Evolutionary conservation across 2,329 filamentous ascomycete species (phyloP).

Genomic region (Aspergillus chevalieri): DNA sequence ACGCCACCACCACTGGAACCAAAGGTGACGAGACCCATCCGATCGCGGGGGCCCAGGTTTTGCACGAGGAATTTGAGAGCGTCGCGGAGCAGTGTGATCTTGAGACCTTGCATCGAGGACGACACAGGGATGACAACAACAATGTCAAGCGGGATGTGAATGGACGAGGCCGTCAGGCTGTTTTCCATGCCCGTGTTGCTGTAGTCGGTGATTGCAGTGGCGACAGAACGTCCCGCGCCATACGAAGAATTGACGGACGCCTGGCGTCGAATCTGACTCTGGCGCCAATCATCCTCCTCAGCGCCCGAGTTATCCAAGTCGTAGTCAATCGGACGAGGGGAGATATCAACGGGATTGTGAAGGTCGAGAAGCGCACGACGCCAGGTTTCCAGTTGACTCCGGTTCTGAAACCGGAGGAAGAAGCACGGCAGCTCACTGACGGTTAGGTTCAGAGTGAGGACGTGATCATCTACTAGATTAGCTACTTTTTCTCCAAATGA

Average conservation of each 20-base stretch:
- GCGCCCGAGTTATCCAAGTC: conserved; percentile 74
- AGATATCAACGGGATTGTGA: conserved; percentile 57
- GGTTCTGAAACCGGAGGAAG: conserved; percentile 80
- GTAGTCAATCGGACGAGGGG: conserved; percentile 64
- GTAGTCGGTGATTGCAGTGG: conserved; percentile 88
- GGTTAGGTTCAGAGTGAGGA: conserved; percentile 83
- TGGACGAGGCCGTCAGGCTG: conserved; percentile 54
- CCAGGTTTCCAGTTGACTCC: conserved; percentile 77
- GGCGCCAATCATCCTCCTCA: conserved; percentile 80
- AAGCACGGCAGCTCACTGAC: conserved; percentile 90
- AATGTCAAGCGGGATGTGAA: conserved; percentile 90
- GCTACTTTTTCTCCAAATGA: not conserved
- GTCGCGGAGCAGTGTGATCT: conserved; percentile 90
- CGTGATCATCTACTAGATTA: conserved; percentile 59
- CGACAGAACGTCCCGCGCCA: conserved; percentile 73
- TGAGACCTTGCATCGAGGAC: conserved; percentile 98
- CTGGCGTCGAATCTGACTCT: conserved; percentile 56
- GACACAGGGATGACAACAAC: conserved; percentile 96
- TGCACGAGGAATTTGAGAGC: conserved; percentile 86
- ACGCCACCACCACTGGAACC: conserved; percentile 90
- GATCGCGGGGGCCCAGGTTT: conserved; percentile 82
- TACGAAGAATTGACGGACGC: conserved; percentile 80
- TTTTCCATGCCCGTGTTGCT: conserved; percentile 57
- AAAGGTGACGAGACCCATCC: conserved; percentile 96
- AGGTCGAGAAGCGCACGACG: conserved; percentile 80